phyloP scores from a whole-genome alignment of 768 basidiomycete genomes.

The Scleroderma bovista region DNA sequence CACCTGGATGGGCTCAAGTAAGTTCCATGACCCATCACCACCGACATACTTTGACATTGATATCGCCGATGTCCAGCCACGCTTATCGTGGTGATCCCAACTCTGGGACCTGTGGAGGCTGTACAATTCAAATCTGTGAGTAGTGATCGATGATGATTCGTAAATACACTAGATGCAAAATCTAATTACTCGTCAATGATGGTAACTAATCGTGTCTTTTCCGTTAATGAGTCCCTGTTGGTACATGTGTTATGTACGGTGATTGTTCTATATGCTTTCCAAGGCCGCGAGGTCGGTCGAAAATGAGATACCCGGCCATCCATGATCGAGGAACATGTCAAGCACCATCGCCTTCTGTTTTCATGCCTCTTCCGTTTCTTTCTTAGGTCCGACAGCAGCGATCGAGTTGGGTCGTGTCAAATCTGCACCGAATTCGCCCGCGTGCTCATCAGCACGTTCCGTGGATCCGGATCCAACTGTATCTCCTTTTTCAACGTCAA shows the following conservation, averaged over 20 bases:
- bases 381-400: background rate
- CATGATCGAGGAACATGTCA: too few species aligned
- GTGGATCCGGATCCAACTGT: background rate
- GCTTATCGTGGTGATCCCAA: constrained; percentile 23
- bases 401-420: background rate
- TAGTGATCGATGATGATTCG: constrained; percentile 1
- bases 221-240: too few species aligned
- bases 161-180: background rate
- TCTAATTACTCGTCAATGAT: background rate
- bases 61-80: constrained; percentile 25
- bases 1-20: background rate
- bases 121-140: constrained; percentile 25
- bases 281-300: too few species aligned
- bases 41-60: constrained; percentile 8
- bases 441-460: background rate
- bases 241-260: too few species aligned
- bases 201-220: background rate
- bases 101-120: constrained; percentile 20
- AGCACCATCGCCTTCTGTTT: too few species aligned
- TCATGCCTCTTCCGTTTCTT: background rate
- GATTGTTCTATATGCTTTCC: too few species aligned
- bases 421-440: background rate
- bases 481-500: constrained; percentile 28
- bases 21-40: background rate
- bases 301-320: too few species aligned